phyloP scores from a whole-genome alignment of 2,329 filamentous ascomycete genomes.

The Byssothecium circinans region DNA sequence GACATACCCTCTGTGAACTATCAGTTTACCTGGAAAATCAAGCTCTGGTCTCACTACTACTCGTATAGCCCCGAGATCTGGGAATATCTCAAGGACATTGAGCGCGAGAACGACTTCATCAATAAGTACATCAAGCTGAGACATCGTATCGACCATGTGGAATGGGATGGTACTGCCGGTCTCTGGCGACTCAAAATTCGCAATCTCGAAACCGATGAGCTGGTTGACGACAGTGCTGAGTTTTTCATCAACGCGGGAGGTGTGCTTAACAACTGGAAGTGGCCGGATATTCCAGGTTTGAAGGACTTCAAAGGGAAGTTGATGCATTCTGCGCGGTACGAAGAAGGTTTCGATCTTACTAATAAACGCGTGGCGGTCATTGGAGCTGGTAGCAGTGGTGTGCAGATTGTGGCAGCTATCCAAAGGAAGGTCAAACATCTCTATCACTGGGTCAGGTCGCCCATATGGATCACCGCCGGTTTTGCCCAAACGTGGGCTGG shows the following conservation, averaged over 20 bases:
- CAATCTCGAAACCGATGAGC: conserved; percentile 15
- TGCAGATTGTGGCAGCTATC: conserved; percentile 49
- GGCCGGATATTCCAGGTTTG: conserved; percentile 46
- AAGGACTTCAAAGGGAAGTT: conserved; percentile 47
- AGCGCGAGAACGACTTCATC: conserved; percentile 37
- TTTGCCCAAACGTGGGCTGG: conserved; percentile 53
- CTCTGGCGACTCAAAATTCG: conserved; percentile 19
- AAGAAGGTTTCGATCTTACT: conserved; percentile 40
- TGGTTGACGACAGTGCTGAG: conserved; percentile 22
- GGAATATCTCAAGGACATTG: conserved; percentile 51
- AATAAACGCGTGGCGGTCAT: conserved; percentile 49
- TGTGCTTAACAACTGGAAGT: conserved; percentile 42
- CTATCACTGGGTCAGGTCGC: conserved; percentile 48
- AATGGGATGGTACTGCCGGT: conserved; percentile 21
- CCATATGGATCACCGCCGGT: conserved; percentile 53
- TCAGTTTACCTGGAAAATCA: conserved; percentile 56
- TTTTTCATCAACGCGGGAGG: conserved; percentile 29
- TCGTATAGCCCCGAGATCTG: conserved; percentile 53
- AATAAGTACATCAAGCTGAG: conserved; percentile 26
- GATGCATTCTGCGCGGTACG: conserved; percentile 49
- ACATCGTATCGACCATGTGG: conserved; percentile 19
- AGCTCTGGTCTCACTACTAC: conserved; percentile 48
- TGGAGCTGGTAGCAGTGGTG: conserved; percentile 46
- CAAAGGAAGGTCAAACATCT: conserved; percentile 43
- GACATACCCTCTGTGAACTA: conserved; percentile 29